Conservation (phyloP, 768 basidiomycete genomes). For the Kockovaella imperatae region DNA sequence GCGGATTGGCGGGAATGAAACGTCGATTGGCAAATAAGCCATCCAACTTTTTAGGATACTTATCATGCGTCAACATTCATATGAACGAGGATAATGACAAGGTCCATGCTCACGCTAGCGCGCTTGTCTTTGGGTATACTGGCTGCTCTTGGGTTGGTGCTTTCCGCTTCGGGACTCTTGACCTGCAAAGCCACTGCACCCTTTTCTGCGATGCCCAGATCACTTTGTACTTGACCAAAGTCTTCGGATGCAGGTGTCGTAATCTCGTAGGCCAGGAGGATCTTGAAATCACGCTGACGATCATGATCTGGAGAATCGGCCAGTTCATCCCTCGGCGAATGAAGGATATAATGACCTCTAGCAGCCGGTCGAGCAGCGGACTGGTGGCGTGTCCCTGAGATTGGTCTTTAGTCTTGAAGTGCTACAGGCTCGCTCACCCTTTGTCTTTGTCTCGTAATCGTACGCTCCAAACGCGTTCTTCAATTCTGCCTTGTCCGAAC, state of each 20-base stretch:
- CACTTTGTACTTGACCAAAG: conserved; percentile 35
- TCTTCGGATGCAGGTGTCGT: conserved; percentile 33
- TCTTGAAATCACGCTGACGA: conserved; percentile 34
- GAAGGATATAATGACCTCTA: conserved; percentile 39
- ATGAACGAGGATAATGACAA: neutral
- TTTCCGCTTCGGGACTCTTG: conserved; percentile 30
- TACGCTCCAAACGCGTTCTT: conserved; percentile 34
- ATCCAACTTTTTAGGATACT: conserved; percentile 29
- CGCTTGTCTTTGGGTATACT: conserved; percentile 30
- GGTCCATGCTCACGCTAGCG: conserved; percentile 20
- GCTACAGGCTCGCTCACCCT: conserved; percentile 15
- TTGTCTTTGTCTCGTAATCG: conserved; percentile 36
- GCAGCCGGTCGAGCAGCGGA: conserved; percentile 36
- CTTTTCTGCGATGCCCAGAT: conserved; percentile 27
- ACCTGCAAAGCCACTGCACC: conserved; percentile 32
- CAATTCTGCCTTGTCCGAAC: conserved; percentile 14
- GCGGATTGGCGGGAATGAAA: conserved; percentile 36
- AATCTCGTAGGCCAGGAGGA: conserved; percentile 32
- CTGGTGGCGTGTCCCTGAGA: conserved; percentile 31
- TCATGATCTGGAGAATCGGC: conserved; percentile 31
- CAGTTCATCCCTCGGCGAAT: conserved; percentile 33
- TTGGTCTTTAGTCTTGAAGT: neutral
- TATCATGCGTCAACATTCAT: neutral
- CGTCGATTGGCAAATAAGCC: conserved; percentile 22
- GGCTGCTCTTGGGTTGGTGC: conserved; percentile 24